Base-by-base conservation (phyloP, 1,284 basidiomycete genomes). In the Tylopilus orsonianus region DNA sequence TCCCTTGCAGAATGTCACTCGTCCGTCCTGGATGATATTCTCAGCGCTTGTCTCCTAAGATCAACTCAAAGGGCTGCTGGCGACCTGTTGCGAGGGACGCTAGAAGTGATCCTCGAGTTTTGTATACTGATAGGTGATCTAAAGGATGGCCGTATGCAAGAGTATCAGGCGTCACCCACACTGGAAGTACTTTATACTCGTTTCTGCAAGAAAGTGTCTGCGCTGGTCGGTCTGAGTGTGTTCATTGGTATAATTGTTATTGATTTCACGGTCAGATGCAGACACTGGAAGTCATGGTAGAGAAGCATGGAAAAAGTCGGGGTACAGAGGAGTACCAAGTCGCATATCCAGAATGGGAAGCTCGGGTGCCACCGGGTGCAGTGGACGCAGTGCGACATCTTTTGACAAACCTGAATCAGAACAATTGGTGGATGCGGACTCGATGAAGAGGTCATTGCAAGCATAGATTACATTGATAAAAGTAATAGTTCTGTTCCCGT, bases 31-130 rank as follows among this genome's bases (percentile, higher is more conserved):
- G 86, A 93, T 61, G 78, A 85, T 52, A 83, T 94, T 24, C 74
- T 93, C 22, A 82, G 77, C 44, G 84, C 88, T 10, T 93, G 89
- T 61, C 71, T 93, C n/a, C 68, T 93, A 27, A 73, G 87, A 30
- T 81, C 87, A 0, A 76, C 79, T 3, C 90, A 93, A 62, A 77
- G 82, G 55, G 73, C 77, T 2, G 81, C 79, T 8, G 81, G 81
- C 0, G 84, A 88, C 54, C 68, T 87, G 19, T 71, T 94, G 29
- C 79, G 83, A 42, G 75, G 78, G 22, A 74, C 80, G 19, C 70
- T 93, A 50, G 82, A 87, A 53, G 63, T 83, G 27, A 74, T 92
- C 5, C 72, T 94, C 36, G 83, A 88, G 49, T 77, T 91, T 50
- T 81, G 81, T 32, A 76, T 88, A 34, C 67, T 87, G 18, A 75